Evolutionary conservation across 345 rosid species (phyloP).

Genomic region (Isatis tinctoria): DNA sequence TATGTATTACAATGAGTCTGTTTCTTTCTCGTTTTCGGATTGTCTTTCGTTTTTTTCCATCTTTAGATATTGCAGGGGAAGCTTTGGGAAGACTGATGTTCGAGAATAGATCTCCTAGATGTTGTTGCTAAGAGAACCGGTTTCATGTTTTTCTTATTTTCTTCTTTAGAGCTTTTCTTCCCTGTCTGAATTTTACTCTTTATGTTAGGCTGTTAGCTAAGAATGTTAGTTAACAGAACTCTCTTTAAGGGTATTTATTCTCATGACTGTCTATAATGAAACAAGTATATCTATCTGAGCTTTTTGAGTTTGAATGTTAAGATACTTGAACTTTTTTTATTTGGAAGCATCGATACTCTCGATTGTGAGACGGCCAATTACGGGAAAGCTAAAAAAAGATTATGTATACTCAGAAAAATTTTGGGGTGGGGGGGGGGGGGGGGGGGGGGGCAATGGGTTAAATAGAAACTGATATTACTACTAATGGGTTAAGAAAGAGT

Average conservation of each 20-base stretch:
- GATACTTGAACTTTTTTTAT: neutral
- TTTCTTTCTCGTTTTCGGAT: slow-evolving; percentile 14
- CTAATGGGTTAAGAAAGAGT: neutral
- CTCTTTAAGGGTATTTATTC: neutral
- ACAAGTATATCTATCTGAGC: neutral
- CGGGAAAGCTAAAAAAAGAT: neutral
- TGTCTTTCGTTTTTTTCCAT: slow-evolving; percentile 8
- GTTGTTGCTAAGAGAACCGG: slow-evolving; percentile 19
- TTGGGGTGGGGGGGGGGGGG: too few species aligned
- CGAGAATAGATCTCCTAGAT: slow-evolving; percentile 13
- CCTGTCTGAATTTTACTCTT: neutral
- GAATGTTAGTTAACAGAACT: slow-evolving; percentile 5
- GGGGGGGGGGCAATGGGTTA: too few species aligned
- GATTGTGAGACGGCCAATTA: neutral
- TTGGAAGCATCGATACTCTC: neutral
- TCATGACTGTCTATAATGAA: slow-evolving; percentile 14
- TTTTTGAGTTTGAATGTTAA: neutral
- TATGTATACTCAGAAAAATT: too few species aligned
- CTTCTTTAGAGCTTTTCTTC: neutral
- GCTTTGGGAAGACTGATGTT: slow-evolving; percentile 9
- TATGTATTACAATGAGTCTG: slow-evolving; percentile 17
- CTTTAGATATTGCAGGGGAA: slow-evolving; percentile 32
- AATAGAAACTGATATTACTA: too few species aligned
- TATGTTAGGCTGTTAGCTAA: neutral
- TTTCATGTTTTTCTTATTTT: slow-evolving; percentile 19